phyloP scores from a whole-genome alignment of 331 rosid genomes.

The Malus hybrid region DNA sequence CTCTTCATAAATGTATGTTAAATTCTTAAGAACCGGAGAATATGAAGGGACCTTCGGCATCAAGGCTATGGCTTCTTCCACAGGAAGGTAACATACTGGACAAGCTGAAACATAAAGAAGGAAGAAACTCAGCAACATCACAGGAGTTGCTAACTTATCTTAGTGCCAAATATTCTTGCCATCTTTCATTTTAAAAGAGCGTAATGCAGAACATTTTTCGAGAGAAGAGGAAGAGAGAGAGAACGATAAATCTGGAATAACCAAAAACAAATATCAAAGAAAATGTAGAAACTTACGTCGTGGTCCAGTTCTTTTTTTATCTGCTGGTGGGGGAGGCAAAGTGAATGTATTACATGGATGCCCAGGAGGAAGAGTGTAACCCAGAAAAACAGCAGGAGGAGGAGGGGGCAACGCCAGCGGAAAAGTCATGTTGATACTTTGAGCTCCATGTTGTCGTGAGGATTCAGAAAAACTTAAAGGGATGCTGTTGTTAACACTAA shows the following conservation, averaged over 20 bases:
- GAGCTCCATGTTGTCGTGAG: constrained; percentile 1
- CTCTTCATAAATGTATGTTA: constrained; percentile 62
- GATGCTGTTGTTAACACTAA: constrained; percentile 30
- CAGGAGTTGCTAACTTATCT: not conserved
- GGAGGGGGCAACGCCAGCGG: constrained; percentile 41
- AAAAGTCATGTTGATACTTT: constrained; percentile 13
- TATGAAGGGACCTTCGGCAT: constrained; percentile 70
- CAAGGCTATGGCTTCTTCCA: constrained; percentile 69
- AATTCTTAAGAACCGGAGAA: constrained; percentile 66
- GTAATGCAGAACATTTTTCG: too few relatives aligned
- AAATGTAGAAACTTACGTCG: constrained; percentile 54
- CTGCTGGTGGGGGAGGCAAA: constrained; percentile 92
- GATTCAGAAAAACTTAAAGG: constrained; percentile 15
- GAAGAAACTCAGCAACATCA: constrained; percentile 12
- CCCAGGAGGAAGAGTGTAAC: constrained; percentile 73
- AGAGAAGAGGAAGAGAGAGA: not conserved
- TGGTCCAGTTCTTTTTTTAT: constrained; percentile 82
- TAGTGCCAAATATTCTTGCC: too few relatives aligned
- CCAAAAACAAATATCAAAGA: not conserved
- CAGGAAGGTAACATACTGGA: constrained; percentile 94
- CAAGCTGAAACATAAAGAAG: constrained; percentile 56
- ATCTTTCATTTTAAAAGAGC: too few relatives aligned
- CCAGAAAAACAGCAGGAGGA: constrained; percentile 59
- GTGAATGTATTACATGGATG: constrained; percentile 83
- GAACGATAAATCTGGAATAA: not conserved